phyloP scores from a whole-genome alignment of 2,329 filamentous ascomycete species.

The Aspergillus aculeatinus region DNA sequence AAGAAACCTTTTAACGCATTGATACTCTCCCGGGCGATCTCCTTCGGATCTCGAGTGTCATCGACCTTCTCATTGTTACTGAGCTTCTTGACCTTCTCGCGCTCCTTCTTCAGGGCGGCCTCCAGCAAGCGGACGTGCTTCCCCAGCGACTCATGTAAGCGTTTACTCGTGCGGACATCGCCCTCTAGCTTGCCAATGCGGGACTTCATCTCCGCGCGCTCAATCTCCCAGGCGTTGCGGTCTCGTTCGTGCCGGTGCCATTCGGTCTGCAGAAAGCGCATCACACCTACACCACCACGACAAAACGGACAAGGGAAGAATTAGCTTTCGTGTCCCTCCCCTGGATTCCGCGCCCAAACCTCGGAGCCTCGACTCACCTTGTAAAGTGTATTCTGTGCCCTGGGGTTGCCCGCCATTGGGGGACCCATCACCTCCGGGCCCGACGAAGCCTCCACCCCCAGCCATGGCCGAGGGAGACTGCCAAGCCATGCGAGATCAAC shows the following conservation, averaged over 20 bases:
- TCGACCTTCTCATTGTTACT: slow-evolving; percentile 54
- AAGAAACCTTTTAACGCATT: slow-evolving; percentile 30
- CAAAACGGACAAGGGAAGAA: slow-evolving; percentile 3
- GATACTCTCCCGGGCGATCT: slow-evolving; percentile 47
- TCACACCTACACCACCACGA: slow-evolving; percentile 65
- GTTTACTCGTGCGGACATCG: slow-evolving; percentile 79
- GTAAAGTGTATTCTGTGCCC: slow-evolving; percentile 70
- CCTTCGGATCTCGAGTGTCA: slow-evolving; percentile 45
- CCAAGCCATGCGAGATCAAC: slow-evolving; percentile 61
- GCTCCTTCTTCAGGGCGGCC: slow-evolving; percentile 79
- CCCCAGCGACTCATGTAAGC: slow-evolving; percentile 82
- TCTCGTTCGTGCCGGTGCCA: slow-evolving; percentile 99
- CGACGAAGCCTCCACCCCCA: slow-evolving; percentile 54
- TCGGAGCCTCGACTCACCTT: slow-evolving; percentile 52
- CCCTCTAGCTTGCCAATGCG: slow-evolving; percentile 94
- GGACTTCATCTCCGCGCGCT: slow-evolving; percentile 97
- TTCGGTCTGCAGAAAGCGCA: slow-evolving; percentile 98
- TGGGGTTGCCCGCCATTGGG: slow-evolving; percentile 52
- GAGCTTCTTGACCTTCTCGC: slow-evolving; percentile 63
- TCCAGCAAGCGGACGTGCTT: slow-evolving; percentile 90
- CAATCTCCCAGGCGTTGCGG: slow-evolving; percentile 97
- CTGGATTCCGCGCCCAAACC: neutral
- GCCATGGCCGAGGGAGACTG: slow-evolving; percentile 65
- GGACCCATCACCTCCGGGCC: slow-evolving; percentile 43
- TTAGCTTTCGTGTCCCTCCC: slow-evolving; percentile 20